A percentile compares a stretch with the other conserved stretches of the same genome.
Evolutionary conservation across 2,329 filamentous ascomycete species (phyloP).

Genomic region (Fusarium sp.): DNA sequence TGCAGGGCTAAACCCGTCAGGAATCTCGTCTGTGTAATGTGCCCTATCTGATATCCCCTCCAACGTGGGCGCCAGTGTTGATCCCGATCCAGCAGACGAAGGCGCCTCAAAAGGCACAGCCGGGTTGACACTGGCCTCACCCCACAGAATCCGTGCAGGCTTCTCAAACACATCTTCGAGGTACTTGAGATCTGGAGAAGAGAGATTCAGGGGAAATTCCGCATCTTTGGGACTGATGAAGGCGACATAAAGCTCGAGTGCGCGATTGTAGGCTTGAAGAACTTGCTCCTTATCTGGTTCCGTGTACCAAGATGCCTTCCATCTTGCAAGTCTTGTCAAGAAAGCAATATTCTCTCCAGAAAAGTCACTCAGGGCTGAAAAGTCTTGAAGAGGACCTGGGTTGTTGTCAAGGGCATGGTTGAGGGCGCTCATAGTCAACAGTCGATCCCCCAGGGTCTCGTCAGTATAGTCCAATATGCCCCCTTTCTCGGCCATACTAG

Average conservation of each 20-base stretch:
- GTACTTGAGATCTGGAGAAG: slow-evolving; percentile 61
- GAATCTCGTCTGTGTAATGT: slow-evolving; percentile 56
- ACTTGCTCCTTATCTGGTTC: background rate
- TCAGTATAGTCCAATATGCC: slow-evolving; percentile 6
- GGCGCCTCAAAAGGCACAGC: slow-evolving; percentile 52
- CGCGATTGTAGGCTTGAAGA: slow-evolving; percentile 65
- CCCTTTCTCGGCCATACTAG: slow-evolving; percentile 8
- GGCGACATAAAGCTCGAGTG: slow-evolving; percentile 69
- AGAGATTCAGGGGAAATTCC: slow-evolving; percentile 73
- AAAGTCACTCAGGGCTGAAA: slow-evolving; percentile 72
- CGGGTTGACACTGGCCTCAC: slow-evolving; percentile 52
- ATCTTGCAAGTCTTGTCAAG: slow-evolving; percentile 66
- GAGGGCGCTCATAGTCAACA: slow-evolving; percentile 70
- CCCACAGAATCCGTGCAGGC: slow-evolving; percentile 57
- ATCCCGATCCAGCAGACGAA: slow-evolving; percentile 17
- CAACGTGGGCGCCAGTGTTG: background rate
- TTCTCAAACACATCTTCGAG: slow-evolving; percentile 67
- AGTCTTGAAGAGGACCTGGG: slow-evolving; percentile 68
- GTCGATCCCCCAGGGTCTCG: slow-evolving; percentile 50
- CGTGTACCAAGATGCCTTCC: slow-evolving; percentile 56
- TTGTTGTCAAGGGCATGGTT: slow-evolving; percentile 69
- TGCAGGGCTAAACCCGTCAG: slow-evolving; percentile 58
- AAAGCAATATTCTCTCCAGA: slow-evolving; percentile 78
- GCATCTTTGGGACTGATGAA: slow-evolving; percentile 70
- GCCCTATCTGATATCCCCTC: slow-evolving; percentile 16